phyloP scores from a whole-genome alignment of 192 early-diverging fungal species.

The Chytriomyces sp. region DNA sequence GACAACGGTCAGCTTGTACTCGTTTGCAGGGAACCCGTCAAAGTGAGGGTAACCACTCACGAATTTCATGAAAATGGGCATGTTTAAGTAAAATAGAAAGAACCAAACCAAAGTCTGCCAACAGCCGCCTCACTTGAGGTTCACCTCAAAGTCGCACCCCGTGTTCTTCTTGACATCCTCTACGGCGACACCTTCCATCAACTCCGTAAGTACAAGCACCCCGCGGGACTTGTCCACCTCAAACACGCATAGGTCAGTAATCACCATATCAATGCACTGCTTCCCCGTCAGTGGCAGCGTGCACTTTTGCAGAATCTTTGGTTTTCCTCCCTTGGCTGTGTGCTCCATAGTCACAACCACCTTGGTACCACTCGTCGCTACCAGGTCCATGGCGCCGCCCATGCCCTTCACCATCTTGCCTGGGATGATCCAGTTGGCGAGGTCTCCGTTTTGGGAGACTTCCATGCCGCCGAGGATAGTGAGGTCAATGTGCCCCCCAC shows the following conservation, averaged over 20 bases:
- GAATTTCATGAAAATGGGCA: no score
- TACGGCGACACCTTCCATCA: slow-evolving; percentile 60
- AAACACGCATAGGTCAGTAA: slow-evolving; percentile 59
- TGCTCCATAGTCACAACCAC: slow-evolving; percentile 77
- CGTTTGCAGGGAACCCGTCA: no score
- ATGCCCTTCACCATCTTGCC: slow-evolving; percentile 86
- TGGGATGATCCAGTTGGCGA: slow-evolving; percentile 86
- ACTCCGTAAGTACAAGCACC: slow-evolving; percentile 64
- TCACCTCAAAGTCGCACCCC: slow-evolving; percentile 59
- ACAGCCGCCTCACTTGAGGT: slow-evolving; percentile 16
- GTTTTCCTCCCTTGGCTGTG: slow-evolving; percentile 63
- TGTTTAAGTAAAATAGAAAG: no score
- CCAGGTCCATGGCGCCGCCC: slow-evolving; percentile 83
- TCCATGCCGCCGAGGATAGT: slow-evolving; percentile 78
- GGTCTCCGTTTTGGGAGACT: slow-evolving; percentile 73
- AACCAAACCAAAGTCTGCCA: not conserved
- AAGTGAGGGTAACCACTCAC: no score
- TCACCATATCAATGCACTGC: slow-evolving; percentile 33
- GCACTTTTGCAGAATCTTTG: slow-evolving; percentile 74
- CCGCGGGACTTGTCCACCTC: slow-evolving; percentile 55
- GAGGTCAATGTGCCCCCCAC: slow-evolving; percentile 72
- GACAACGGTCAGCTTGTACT: no score
- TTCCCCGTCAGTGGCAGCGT: slow-evolving; percentile 71
- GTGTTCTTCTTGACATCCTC: slow-evolving; percentile 70
- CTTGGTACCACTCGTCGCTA: slow-evolving; percentile 65